Evolutionary conservation across 2,329 filamentous ascomycete genomes (phyloP), one percentile per base, ranked within the genome.

Genomic region (Simplicillium aogashimaense): DNA sequence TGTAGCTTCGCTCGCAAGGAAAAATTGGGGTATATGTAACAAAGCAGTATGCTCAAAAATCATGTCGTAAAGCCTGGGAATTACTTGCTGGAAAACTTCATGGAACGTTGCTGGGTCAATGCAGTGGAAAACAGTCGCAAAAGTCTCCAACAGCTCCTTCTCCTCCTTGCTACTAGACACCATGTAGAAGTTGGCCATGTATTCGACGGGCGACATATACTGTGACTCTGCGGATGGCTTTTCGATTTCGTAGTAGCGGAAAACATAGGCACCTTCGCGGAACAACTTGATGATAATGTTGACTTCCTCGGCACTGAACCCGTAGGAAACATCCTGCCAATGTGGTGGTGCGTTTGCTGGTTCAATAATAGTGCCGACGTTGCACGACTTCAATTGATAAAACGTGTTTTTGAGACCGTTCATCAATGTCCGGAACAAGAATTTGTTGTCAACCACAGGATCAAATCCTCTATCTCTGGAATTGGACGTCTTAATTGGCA

Each of bases 101-200:
- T 98, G 89, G 57, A 99, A 98, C 0, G 90, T 95, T 10, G 94
- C 92, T 2, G 92, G 92, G 55, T 99, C 92, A 47, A 99, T 92
- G 61, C 90, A 94, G 58, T 98, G 92, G 57, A 99, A 98, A 20
- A 98, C 89, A 0, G 92, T 97, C 2, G 90, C 92, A 58, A 99
- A 99, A 3, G 87, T 94, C 66, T 98, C 94, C 7, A 99, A 72
- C 8, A 98, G 72, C 40, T 98, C 92, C 59, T 98, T 98, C 61
- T 98, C 94, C 56, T 98, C 94, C 53, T 94, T 94, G 45, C 80
- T 84, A 58, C 87, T 94, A 0, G 88, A 90, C 33, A 92, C 81
- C 76, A 95, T 94, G 58, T 94, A 94, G 53, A 94, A 86, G 52
- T 92, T 95, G 14, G 87, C 86, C 72, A 95, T 86, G 53, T 92